phyloP scores from a whole-genome alignment of 2,329 filamentous ascomycete species.

The Ophiobolus disseminans region DNA sequence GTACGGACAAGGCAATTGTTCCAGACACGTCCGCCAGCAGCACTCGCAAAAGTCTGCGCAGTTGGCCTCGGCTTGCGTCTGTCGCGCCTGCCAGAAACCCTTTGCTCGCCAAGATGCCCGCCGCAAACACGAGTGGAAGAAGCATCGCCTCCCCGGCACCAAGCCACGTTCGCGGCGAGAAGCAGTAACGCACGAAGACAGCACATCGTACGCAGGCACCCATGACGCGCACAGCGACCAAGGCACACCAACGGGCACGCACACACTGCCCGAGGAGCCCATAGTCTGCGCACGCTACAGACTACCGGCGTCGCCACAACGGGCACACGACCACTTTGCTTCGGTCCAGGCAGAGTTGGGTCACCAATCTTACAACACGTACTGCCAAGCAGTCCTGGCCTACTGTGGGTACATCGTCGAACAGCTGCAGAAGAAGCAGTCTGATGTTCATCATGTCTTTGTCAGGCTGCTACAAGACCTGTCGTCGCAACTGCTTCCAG shows the following conservation, averaged over 20 bases:
- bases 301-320: background rate
- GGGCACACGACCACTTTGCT: slow-evolving; percentile 1
- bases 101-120: slow-evolving; percentile 11
- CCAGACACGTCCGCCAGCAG: slow-evolving; percentile 5
- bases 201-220: background rate
- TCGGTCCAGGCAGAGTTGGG: background rate
- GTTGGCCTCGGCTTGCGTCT: background rate
- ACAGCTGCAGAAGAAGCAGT: slow-evolving; percentile 1
- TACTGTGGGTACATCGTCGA: slow-evolving; percentile 1
- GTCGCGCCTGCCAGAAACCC: slow-evolving; percentile 2
- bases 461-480: background rate
- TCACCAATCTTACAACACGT: background rate
- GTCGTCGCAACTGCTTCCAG: background rate
- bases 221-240: background rate
- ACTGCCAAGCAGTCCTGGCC: slow-evolving; percentile 1
- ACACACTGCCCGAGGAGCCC: background rate
- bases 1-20: slow-evolving; percentile 4
- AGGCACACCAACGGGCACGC: background rate
- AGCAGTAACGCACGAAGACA: background rate
- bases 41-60: background rate
- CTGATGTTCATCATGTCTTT: background rate
- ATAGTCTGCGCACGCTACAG: background rate
- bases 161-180: slow-evolving; percentile 4
- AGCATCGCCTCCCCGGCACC: slow-evolving; percentile 4
- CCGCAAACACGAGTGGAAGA: slow-evolving; percentile 14